Evolutionary conservation across 495 filamentous ascomycete species (phyloP).

Genomic region (Penicillium pancosmium): DNA sequence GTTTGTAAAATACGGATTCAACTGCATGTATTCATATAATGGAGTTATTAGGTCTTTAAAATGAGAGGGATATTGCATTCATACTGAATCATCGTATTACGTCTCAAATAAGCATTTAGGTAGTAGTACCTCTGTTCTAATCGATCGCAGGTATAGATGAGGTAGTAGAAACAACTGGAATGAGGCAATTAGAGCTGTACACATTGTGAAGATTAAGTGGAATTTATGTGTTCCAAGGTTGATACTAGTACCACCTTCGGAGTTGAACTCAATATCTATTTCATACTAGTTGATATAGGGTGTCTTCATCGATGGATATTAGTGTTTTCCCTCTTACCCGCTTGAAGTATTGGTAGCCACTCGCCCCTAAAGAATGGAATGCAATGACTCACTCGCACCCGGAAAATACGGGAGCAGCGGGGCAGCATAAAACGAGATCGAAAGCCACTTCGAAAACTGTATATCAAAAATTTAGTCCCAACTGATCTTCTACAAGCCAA

Average conservation of each 20-base stretch:
- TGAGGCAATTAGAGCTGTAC: too few species aligned
- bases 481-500: not conserved
- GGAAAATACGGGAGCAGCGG: not conserved
- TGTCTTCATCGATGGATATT: too few species aligned
- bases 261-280: too few species aligned
- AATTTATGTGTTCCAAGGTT: too few species aligned
- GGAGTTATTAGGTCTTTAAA: not conserved
- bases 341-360: too few species aligned
- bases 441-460: not conserved
- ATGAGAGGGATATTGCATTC: not conserved
- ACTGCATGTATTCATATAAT: not conserved
- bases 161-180: too few species aligned
- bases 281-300: too few species aligned
- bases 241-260: too few species aligned
- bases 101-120: too few species aligned
- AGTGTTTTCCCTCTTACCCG: too few species aligned
- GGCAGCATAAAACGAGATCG: not conserved
- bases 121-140: too few species aligned
- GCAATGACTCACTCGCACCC: not conserved
- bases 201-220: not conserved
- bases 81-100: not conserved
- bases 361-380: not conserved
- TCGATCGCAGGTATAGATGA: too few species aligned
- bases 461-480: not conserved
- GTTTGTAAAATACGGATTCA: constrained; percentile 15